Evolutionary conservation across 352 stramenopile genomes (phyloP).

Genomic region (Pythium rhizo-oryzae): DNA sequence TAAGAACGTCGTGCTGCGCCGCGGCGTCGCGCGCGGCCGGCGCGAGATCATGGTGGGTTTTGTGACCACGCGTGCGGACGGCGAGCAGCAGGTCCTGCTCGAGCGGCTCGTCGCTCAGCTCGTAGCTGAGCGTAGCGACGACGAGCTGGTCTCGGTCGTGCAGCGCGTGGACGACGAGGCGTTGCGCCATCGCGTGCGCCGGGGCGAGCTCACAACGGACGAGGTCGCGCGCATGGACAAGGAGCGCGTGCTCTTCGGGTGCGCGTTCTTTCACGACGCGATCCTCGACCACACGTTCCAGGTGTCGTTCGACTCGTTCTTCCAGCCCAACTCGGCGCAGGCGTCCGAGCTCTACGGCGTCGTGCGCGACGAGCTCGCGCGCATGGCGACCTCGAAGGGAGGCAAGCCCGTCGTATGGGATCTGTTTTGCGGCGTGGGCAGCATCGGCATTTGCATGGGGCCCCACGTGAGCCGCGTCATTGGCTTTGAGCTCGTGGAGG

Average conservation of each 20-base stretch:
- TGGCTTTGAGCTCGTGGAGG: conserved; percentile 72
- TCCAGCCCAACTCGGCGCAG: conserved; percentile 74
- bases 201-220: neutral
- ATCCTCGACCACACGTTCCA: conserved; percentile 65
- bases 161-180: conserved; percentile 66
- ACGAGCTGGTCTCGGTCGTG: conserved; percentile 57
- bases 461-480: conserved; percentile 43
- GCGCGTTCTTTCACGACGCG: conserved; percentile 52
- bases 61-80: conserved; percentile 54
- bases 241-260: conserved; percentile 51
- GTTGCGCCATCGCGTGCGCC: conserved; percentile 39
- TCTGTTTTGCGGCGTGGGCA: conserved; percentile 79
- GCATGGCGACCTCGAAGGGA: neutral
- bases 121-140: conserved; percentile 25
- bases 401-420: conserved; percentile 71
- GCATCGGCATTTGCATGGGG: conserved; percentile 79
- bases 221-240: neutral
- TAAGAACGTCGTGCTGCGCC: conserved; percentile 70
- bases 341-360: conserved; percentile 58
- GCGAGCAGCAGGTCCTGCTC: conserved; percentile 37
- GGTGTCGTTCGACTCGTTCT: conserved; percentile 78
- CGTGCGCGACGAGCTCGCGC: conserved; percentile 43
- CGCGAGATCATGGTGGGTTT: conserved; percentile 68
- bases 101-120: conserved; percentile 39
- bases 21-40: conserved; percentile 33